Evolutionary conservation across 306 rosid genomes (phyloP).

Genomic region (Dalbergia cochinchinensis): DNA sequence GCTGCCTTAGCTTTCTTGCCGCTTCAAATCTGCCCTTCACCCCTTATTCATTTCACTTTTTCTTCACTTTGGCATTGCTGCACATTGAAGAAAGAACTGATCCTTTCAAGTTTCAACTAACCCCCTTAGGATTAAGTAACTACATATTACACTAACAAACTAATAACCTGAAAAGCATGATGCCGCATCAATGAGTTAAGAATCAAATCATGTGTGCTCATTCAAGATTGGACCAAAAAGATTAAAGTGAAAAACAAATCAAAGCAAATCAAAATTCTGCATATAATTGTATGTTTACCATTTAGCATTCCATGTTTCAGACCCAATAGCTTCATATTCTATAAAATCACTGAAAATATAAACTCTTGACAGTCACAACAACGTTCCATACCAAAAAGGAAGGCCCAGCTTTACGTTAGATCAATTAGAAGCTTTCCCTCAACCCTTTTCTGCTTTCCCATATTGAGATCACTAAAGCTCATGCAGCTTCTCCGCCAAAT

Average conservation of each 20-base stretch:
- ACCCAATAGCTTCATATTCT: neutral
- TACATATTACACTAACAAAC: constrained; percentile 1
- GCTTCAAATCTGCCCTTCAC: constrained; percentile 41
- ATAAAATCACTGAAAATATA: constrained; percentile 1
- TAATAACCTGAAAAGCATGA: constrained; percentile 21
- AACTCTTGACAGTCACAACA: neutral
- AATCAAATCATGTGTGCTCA: neutral
- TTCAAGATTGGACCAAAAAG: neutral
- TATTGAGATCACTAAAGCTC: constrained; percentile 41
- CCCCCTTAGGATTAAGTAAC: constrained; percentile 40
- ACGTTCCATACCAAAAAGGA: constrained; percentile 13
- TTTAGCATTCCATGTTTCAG: neutral
- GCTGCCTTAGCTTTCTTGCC: constrained; percentile 48
- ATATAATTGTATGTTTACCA: neutral
- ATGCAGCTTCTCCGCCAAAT: constrained; percentile 66
- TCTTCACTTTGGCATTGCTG: constrained; percentile 57
- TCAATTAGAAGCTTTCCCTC: constrained; percentile 53
- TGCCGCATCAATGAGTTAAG: constrained; percentile 25
- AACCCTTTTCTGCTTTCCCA: constrained; percentile 27
- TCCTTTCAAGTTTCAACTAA: constrained; percentile 45
- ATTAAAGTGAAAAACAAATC: neutral
- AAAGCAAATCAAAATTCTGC: neutral
- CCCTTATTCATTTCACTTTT: constrained; percentile 39
- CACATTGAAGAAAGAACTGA: constrained; percentile 64
- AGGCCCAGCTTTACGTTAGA: constrained; percentile 39